Evolutionary conservation across 2,329 filamentous ascomycete genomes (phyloP).

Genomic region (Boeremia exigua): DNA sequence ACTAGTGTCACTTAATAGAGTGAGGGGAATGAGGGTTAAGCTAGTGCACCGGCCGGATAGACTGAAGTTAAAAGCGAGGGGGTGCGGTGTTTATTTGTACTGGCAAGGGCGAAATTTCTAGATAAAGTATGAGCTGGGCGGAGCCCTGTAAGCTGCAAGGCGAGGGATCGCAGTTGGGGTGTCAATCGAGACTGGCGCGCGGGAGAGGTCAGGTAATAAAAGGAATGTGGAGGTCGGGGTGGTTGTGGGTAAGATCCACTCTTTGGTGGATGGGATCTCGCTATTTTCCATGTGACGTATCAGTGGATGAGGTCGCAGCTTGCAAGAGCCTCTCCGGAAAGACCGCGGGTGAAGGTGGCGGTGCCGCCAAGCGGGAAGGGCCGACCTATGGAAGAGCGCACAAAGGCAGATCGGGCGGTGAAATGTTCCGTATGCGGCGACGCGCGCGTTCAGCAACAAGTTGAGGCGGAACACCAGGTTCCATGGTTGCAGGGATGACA

Average conservation of each 20-base stretch:
- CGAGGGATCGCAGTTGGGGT: constrained; percentile 30
- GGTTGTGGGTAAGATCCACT: constrained; percentile 7
- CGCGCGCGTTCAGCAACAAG: constrained; percentile 1
- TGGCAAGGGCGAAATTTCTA: constrained; percentile 20
- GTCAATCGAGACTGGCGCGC: constrained; percentile 33
- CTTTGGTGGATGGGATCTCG: constrained; percentile 24
- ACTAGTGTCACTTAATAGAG: background rate
- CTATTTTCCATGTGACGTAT: constrained; percentile 34
- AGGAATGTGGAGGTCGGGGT: constrained; percentile 33
- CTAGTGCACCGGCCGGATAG: background rate
- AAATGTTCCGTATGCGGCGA: constrained; percentile 5
- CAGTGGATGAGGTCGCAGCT: background rate
- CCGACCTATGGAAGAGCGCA: constrained; percentile 12
- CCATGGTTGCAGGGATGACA: constrained; percentile 12
- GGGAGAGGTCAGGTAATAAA: constrained; percentile 8
- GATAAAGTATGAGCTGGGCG: constrained; percentile 15
- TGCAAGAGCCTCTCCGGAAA: background rate
- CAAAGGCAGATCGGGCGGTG: constrained; percentile 6
- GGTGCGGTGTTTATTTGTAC: constrained; percentile 29
- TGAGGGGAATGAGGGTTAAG: constrained; percentile 11
- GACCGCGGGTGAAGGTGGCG: constrained; percentile 4
- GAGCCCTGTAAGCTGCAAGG: constrained; percentile 16
- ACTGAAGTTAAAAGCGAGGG: constrained; percentile 7
- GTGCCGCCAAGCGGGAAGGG: constrained; percentile 10
- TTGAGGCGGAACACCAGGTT: constrained; percentile 18